Conservation (phyloP, 768 basidiomycete genomes). For the Boletellus ananas region DNA sequence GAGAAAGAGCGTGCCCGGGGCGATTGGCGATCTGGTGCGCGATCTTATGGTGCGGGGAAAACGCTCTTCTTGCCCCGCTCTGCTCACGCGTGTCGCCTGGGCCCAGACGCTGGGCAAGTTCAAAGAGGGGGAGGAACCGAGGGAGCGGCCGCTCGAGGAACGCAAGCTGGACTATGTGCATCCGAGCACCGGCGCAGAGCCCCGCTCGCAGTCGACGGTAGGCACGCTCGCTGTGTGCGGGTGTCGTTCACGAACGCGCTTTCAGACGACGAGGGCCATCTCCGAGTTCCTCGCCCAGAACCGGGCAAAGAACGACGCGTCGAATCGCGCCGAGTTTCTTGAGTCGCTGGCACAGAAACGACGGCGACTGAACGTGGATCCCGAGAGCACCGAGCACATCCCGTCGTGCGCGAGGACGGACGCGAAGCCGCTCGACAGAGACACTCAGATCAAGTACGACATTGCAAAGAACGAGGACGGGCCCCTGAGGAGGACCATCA, state of each 20-base stretch:
- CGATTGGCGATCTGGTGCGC: conserved; percentile 48
- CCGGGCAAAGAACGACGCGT: conserved; percentile 67
- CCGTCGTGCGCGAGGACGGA: conserved; percentile 73
- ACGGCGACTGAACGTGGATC: conserved; percentile 37
- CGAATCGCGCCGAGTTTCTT: conserved; percentile 75
- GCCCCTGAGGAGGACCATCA: conserved; percentile 60
- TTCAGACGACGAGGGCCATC: conserved; percentile 65
- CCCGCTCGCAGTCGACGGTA: conserved; percentile 58
- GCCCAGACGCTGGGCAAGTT: conserved; percentile 29
- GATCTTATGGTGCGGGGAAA: conserved; percentile 45
- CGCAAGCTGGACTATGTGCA: conserved; percentile 65
- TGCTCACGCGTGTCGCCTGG: not conserved
- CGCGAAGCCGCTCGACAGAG: conserved; percentile 65
- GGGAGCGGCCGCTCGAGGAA: conserved; percentile 49
- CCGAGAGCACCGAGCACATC: conserved; percentile 29
- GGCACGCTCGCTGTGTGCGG: conserved; percentile 21
- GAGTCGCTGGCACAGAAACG: conserved; percentile 55
- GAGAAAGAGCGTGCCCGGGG: conserved; percentile 49
- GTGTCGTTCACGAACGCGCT: conserved; percentile 5
- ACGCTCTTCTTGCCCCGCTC: not conserved
- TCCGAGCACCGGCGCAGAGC: conserved; percentile 41
- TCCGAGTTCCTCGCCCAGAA: conserved; percentile 69
- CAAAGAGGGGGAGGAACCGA: conserved; percentile 23
- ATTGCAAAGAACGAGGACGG: conserved; percentile 84
- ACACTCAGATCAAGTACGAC: conserved; percentile 82